Evolutionary conservation across 345 rosid genomes (phyloP).

Genomic region (Populus nigra): DNA sequence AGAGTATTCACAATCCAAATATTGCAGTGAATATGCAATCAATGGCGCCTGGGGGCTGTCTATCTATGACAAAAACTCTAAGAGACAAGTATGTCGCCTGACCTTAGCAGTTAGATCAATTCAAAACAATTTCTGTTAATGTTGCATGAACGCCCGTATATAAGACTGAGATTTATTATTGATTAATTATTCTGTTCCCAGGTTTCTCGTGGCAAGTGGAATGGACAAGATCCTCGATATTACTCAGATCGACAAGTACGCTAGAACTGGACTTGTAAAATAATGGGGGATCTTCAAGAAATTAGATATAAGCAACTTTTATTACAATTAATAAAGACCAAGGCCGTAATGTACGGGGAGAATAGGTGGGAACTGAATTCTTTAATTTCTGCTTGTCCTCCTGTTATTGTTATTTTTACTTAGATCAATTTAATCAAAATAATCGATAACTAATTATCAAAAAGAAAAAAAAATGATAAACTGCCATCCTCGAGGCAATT

Average conservation of each 20-base stretch:
- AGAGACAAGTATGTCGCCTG: constrained; percentile 48
- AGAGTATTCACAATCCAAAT: constrained; percentile 92
- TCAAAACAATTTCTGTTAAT: not conserved
- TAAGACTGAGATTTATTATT: not conserved
- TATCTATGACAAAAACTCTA: constrained; percentile 45
- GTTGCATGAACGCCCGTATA: no score
- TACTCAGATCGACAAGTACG: constrained; percentile 50
- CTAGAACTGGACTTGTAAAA: constrained; percentile 8
- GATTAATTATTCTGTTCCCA: constrained; percentile 25
- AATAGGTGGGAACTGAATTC: no score
- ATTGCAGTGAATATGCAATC: constrained; percentile 84
- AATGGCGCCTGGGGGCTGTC: constrained; percentile 60
- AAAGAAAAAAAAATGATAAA: no score
- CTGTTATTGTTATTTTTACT: no score
- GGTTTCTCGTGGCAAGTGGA: constrained; percentile 68
- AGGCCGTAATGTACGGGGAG: no score
- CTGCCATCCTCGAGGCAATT: no score
- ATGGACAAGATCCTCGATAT: constrained; percentile 57
- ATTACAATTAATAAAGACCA: no score
- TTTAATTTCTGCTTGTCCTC: no score
- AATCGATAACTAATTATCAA: no score
- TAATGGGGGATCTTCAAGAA: not conserved
- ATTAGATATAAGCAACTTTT: not conserved
- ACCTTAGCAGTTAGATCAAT: not conserved
- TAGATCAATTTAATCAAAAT: no score